phyloP scores from a whole-genome alignment of 305 asterid genomes.

The Rubia tinctorum region DNA sequence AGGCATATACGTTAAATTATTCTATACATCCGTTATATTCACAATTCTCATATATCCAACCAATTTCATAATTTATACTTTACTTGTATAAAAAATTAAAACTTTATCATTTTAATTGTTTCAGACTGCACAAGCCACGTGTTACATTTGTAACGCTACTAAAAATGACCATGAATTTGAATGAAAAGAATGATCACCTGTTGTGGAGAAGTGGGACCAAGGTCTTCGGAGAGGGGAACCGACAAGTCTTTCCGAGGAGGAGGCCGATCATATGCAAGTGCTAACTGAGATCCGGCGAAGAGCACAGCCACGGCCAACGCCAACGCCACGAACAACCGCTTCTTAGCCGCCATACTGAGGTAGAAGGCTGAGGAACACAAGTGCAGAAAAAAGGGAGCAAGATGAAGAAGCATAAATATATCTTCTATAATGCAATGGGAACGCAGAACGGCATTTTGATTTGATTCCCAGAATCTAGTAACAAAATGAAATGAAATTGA shows the following conservation, averaged over 20 bases:
- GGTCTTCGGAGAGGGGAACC: constrained; percentile 20
- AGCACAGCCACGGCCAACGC: constrained; percentile 11
- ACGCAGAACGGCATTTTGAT: not conserved
- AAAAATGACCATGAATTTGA: not conserved
- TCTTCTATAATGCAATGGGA: not conserved
- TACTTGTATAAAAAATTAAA: no score
- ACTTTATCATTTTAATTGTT: no score
- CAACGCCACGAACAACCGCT: constrained; percentile 1
- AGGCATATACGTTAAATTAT: no score
- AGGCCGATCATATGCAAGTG: constrained; percentile 35
- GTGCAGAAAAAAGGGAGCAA: not conserved
- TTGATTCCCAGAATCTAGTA: not conserved
- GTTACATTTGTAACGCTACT: not conserved
- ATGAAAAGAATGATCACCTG: constrained; percentile 25
- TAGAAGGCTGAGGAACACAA: not conserved
- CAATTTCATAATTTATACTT: no score
- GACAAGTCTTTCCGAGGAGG: constrained; percentile 27
- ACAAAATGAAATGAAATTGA: not conserved
- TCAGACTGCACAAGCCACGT: no score
- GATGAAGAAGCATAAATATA: not conserved
- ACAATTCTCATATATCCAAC: no score
- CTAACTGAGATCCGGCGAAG: constrained; percentile 18
- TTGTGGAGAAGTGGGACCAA: constrained; percentile 36
- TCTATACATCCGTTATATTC: no score
- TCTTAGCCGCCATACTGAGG: constrained; percentile 13